Evolutionary conservation across 2,329 filamentous ascomycete genomes (phyloP).

Genomic region (Xylaria sp.): DNA sequence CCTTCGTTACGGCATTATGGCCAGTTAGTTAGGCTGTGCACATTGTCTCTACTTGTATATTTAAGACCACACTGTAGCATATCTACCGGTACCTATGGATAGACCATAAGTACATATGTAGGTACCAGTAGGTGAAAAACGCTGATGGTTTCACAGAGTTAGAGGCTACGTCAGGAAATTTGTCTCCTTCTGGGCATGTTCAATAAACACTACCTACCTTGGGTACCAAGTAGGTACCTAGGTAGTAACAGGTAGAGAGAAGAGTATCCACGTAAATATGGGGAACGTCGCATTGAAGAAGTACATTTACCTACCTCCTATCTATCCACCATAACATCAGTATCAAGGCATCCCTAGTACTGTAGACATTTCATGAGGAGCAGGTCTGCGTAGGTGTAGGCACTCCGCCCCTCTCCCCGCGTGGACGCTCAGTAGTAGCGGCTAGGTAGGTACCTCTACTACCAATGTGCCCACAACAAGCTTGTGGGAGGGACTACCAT

Average conservation of each 20-base stretch:
- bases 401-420: too few species aligned
- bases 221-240: too few species aligned
- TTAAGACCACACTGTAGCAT: neutral
- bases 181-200: neutral
- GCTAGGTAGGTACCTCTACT: neutral
- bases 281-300: too few species aligned
- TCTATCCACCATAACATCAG: too few species aligned
- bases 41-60: neutral
- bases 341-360: too few species aligned
- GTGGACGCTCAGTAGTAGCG: too few species aligned
- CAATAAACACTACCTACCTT: too few species aligned
- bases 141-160: neutral
- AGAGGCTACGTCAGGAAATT: too few species aligned
- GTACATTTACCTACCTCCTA: neutral
- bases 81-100: neutral
- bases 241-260: neutral
- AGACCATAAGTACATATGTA: neutral
- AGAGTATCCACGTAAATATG: neutral
- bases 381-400: too few species aligned
- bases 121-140: neutral
- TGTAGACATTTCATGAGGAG: too few species aligned
- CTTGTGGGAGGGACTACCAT: neutral
- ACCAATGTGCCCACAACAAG: constrained; percentile 14
- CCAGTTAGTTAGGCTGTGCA: neutral
- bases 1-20: constrained; percentile 4